phyloP scores from a whole-genome alignment of 768 basidiomycete species.

The Leccinum disarticulatum region DNA sequence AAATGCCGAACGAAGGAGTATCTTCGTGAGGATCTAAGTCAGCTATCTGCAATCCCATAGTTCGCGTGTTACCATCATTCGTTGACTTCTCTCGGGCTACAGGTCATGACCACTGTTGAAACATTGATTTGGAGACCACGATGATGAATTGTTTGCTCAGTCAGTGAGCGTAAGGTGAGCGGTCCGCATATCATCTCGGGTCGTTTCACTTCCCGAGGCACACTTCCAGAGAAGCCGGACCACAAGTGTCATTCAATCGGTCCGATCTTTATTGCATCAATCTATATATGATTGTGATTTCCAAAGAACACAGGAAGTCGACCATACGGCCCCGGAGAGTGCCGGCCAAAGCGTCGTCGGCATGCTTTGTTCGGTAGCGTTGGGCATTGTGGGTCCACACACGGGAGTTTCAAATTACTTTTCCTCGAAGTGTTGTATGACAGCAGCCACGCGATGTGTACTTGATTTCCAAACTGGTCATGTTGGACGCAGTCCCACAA shows the following conservation, averaged over 20 bases:
- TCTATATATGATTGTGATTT: no score
- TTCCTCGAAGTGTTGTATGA: no score
- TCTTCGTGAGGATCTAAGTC: background rate
- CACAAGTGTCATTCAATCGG: background rate
- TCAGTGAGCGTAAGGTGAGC: no score
- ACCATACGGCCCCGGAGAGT: background rate
- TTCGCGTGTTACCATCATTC: background rate
- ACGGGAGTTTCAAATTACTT: background rate
- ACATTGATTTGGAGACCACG: background rate
- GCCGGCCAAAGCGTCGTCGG: conserved; percentile 3
- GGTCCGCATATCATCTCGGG: background rate
- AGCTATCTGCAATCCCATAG: background rate
- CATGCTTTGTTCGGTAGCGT: conserved; percentile 6
- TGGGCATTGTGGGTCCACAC: conserved; percentile 5
- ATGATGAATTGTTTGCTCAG: background rate
- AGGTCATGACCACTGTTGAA: background rate
- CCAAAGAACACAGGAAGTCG: no score
- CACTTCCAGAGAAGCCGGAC: background rate
- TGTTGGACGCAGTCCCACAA: no score
- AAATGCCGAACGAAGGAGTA: background rate
- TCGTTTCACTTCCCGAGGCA: background rate
- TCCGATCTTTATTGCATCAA: no score
- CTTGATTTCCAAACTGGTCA: background rate
- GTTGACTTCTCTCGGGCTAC: background rate
- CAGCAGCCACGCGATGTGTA: no score